Evolutionary conservation across 768 basidiomycete species (phyloP), one percentile per base, ranked within the genome.

Genomic region (Tephrocybe sp.): DNA sequence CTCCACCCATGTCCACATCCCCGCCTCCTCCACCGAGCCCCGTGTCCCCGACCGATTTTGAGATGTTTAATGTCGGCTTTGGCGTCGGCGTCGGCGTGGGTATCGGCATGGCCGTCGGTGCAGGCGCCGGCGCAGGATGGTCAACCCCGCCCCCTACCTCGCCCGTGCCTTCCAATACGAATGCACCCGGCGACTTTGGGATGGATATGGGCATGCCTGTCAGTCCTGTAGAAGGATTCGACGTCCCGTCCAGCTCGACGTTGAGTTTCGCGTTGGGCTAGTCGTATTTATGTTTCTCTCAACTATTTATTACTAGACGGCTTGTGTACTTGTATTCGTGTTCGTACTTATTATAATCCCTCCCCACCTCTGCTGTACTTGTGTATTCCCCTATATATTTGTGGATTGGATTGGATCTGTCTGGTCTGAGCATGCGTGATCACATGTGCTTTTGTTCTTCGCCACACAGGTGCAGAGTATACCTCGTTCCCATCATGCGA

Each of bases 211-310:
- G 47, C 6, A 47, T 56, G 52, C 47, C 60, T 47, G 52, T 68
- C 58, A 62, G 48, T 56, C 23, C 43, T 57, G 31, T 41, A 47
- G 17, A 36, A 36, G 42, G 31, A 36, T 50, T 46, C 44, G 55
- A 54, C 22, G 23, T 17, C 39, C 39, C 53, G 23, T 20, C 51
- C 38, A 52, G 55, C 43, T 63, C 62, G 51, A 60, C 64, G 52
- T 48, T 65, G 60, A 63, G 64, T 50, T 65, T 62, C 56, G 64
- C 64, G 23, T 45, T 65, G 22, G 64, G 64, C 2, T 65, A 48
- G 57, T 13, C 7, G 17, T 51, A 32, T 43, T 41, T 17, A 4
- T 40, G n/a, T n/a, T n/a, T n/a, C n/a, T n/a, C n/a, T n/a, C n/a
- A n/a, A n/a, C 34, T 46, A 20, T 48, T 26, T 48, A 13, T 45